Conservation (phyloP, 805 yeast genomes). For the Myxozyma neglecta region DNA sequence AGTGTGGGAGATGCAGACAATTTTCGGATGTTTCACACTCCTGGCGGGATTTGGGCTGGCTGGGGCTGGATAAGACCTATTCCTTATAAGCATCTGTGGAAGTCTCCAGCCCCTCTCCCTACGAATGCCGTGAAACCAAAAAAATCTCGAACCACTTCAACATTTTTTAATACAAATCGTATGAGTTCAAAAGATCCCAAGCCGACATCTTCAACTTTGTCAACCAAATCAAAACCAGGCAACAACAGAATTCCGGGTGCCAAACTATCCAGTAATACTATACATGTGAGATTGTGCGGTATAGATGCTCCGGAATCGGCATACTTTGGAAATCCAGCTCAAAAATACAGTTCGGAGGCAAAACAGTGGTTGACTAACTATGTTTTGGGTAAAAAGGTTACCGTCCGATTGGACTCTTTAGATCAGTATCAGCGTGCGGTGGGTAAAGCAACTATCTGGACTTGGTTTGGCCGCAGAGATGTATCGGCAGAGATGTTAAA, state of each 20-base stretch:
- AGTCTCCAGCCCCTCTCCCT: not conserved
- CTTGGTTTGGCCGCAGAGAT: constrained; percentile 70
- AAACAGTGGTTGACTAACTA: constrained; percentile 69
- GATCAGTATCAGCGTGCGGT: constrained; percentile 93
- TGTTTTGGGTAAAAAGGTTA: constrained; percentile 64
- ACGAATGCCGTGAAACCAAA: not conserved
- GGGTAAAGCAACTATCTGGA: constrained; percentile 56
- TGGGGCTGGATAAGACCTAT: constrained; percentile 87
- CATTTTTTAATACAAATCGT: not conserved
- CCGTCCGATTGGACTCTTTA: constrained; percentile 72
- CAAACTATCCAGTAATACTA: constrained; percentile 59
- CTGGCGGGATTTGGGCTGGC: constrained; percentile 84
- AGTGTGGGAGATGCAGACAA: constrained; percentile 55
- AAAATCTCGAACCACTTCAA: not conserved
- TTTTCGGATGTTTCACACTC: constrained; percentile 87
- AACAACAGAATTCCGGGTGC: not conserved
- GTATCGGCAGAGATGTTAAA: constrained; percentile 85
- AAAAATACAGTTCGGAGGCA: constrained; percentile 84
- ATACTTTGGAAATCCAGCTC: constrained; percentile 92
- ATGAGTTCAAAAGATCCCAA: not conserved
- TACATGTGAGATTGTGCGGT: constrained; percentile 83
- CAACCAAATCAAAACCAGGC: not conserved
- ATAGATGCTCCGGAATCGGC: constrained; percentile 96
- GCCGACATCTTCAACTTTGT: not conserved
- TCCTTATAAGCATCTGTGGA: constrained; percentile 46